These are phyloP conservation scores for Yarrowia deformans DNA, from an alignment of 805 yeast genomes.

Conservation along the genomic window DNA sequence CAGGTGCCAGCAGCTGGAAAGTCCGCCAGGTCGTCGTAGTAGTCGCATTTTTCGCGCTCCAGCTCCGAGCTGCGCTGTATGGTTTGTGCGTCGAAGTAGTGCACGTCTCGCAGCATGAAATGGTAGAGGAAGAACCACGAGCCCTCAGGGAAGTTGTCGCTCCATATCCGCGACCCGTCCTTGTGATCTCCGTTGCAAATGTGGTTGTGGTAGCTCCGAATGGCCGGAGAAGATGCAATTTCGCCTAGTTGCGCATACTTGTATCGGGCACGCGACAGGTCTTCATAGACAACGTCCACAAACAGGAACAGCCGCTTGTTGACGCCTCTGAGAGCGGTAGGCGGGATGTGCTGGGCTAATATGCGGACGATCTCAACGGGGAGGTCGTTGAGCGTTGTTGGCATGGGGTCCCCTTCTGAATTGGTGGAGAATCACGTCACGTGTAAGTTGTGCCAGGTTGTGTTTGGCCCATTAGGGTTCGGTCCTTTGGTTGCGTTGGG, in stretches of 20 bases:
- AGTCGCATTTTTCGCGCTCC: slow-evolving; percentile 30
- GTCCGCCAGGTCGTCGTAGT: slow-evolving; percentile 23
- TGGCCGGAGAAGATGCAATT: slow-evolving; percentile 4
- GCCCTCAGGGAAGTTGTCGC: neutral
- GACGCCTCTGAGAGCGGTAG: slow-evolving; percentile 17
- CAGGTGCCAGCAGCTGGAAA: slow-evolving; percentile 38
- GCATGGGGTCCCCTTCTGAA: slow-evolving; percentile 15
- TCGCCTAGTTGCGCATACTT: slow-evolving; percentile 5
- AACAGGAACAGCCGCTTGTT: slow-evolving; percentile 30
- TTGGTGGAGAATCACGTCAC: slow-evolving; percentile 11
- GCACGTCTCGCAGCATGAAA: slow-evolving; percentile 34
- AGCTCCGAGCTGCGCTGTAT: slow-evolving; percentile 22
- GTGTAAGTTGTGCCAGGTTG: neutral
- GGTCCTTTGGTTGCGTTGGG: neutral
- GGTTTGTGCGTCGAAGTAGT: slow-evolving; percentile 31
- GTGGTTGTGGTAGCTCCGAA: slow-evolving; percentile 20
- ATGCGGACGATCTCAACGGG: slow-evolving; percentile 40
- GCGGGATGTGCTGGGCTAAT: slow-evolving; percentile 22
- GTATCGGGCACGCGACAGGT: slow-evolving; percentile 29
- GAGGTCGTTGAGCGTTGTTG: slow-evolving; percentile 38
- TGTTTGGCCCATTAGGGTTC: slow-evolving; percentile 8
- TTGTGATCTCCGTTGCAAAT: slow-evolving; percentile 9
- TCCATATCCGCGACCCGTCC: neutral
- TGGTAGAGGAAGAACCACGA: slow-evolving; percentile 39
- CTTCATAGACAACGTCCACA: slow-evolving; percentile 31